Evolutionary conservation across 2,329 filamentous ascomycete genomes (phyloP), one percentile per base, ranked within the genome.

Genomic region (Neonectria punicea): DNA sequence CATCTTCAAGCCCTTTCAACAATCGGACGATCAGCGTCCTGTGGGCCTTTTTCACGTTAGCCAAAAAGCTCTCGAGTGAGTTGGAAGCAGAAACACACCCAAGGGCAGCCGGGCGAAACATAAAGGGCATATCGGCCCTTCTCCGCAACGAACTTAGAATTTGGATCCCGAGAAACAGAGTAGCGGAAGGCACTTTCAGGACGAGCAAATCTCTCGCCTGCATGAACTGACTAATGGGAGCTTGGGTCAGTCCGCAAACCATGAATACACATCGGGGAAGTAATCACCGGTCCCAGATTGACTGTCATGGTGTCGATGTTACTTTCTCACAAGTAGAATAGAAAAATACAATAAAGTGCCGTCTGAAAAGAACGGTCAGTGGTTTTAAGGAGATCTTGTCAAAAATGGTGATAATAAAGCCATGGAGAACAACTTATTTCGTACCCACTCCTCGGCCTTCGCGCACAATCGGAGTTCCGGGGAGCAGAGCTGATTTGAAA

Each of bases 1-100:
- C 83, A 55, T 90, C 86, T 63, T 94, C 90, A 0, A 94, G 84
- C 0, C 90, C 90, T 77, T 94, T 94, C 60, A 94, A 82, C 58
- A 88, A 86, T 53, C 92, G 86, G 1, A 91, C 89, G 67, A 94
- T 93, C 67, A 93, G 81, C 1, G 90, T 90, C 53, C 92, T 86
- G 75, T 94, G 92, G 13, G 92, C 91, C 90, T 80, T 22, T 14
- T 7, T 13, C 3, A 39, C n/a, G 5, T 68, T 8, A 44, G 62
- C 7, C 16, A 11, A 9, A 9, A 5, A 18, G 4, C 2, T 28
- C 13, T 41, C 7, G 5, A n/a, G 0, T 18, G 5, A 7, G 1
- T 2, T 11, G 0, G 22, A 4, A 30, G 18, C 5, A 11, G 16
- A 9, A 4, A 36, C 74, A n/a, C 47, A 88, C 88, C 89, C 89